Percentiles rank a stretch among this genome's conserved stretches.
These are phyloP conservation scores for Rickenella mellea DNA, from an alignment of 768 basidiomycete genomes.

Conservation along the genomic window DNA sequence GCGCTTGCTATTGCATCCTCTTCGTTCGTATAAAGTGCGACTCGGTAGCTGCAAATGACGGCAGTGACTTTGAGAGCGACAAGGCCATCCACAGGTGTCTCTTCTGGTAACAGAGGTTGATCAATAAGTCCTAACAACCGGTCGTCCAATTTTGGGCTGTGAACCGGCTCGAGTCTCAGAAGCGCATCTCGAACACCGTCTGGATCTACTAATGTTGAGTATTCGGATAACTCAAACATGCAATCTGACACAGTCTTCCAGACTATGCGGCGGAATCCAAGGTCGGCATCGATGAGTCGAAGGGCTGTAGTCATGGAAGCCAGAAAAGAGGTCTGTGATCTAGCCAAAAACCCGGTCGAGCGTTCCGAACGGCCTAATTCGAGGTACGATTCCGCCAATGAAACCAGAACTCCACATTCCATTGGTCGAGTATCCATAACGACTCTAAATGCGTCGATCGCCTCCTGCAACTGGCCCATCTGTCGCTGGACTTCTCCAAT, in stretches of 20 bases:
- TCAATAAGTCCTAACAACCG: constrained; percentile 33
- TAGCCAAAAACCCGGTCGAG: constrained; percentile 56
- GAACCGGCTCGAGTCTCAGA: constrained; percentile 23
- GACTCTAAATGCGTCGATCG: constrained; percentile 53
- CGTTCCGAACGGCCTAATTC: constrained; percentile 60
- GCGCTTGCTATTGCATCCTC: constrained; percentile 43
- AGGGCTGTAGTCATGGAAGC: constrained; percentile 46
- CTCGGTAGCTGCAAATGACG: constrained; percentile 50
- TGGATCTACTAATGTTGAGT: constrained; percentile 39
- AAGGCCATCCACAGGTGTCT: constrained; percentile 13
- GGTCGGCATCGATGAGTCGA: constrained; percentile 35
- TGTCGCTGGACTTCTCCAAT: constrained; percentile 79
- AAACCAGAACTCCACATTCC: constrained; percentile 64
- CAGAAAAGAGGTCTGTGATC: constrained; percentile 69
- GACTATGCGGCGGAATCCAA: constrained; percentile 58
- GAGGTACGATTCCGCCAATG: constrained; percentile 64
- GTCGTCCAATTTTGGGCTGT: constrained; percentile 30
- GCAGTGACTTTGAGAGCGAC: constrained; percentile 43
- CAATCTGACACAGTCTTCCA: constrained; percentile 87
- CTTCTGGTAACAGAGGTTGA: constrained; percentile 12
- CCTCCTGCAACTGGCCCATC: constrained; percentile 65
- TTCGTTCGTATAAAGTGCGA: constrained; percentile 46
- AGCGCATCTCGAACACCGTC: constrained; percentile 25
- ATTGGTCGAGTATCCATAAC: constrained; percentile 47
- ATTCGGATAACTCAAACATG: constrained; percentile 51